Base-by-base conservation (phyloP, 306 rosid species). In the Arachis stenosperma region DNA sequence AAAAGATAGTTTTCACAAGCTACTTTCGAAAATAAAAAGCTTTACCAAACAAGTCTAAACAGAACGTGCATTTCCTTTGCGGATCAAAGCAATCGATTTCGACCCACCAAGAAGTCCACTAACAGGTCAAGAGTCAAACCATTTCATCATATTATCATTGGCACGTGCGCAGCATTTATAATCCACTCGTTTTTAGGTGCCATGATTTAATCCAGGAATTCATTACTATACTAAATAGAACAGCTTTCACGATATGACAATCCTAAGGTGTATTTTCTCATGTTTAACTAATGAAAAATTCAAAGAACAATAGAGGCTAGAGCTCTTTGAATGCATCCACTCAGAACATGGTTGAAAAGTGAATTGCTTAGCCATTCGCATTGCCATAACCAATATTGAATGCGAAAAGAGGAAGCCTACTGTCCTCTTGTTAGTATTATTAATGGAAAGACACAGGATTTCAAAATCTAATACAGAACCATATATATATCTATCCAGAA, bases 391-490 rank as follows among this genome's bases (percentile, higher is more conserved):
- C 12, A 37, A 65, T 37, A 65, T 48, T 10, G 30, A 39, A 48
- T 29, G 57, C 6, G 3, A 47, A 10, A 5, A 68, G 15, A 5
- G n/a, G 30, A 52, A 62, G 47, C 39, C 60, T 30, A 53, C 53
- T 9, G 8, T 8, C 46, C 46, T 42, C 46, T 42, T 42, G 46
- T 42, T 42, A 30, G 52, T 17, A 74, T 27, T 14, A 9, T 55
- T 30, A 75, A 46, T 54, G 41, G 30, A 65, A 58, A 62, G 60
- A 37, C 48, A 36, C 54, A 67, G n/a, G 70, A 27, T 37, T 59
- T 63, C 64, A 17, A 48, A 37, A 37, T 57, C 52, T n/a, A 55
- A 39, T 2, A 14, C 7, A 13, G 59, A 14, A 48, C 6, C 1
- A 27, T 61, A 61, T 36, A 2, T 47, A 10, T 47, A 7, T 9